Evolutionary conservation across 805 yeast genomes (phyloP), one percentile per base, ranked within the genome.

Genomic region (Yamadazyma philogaea): DNA sequence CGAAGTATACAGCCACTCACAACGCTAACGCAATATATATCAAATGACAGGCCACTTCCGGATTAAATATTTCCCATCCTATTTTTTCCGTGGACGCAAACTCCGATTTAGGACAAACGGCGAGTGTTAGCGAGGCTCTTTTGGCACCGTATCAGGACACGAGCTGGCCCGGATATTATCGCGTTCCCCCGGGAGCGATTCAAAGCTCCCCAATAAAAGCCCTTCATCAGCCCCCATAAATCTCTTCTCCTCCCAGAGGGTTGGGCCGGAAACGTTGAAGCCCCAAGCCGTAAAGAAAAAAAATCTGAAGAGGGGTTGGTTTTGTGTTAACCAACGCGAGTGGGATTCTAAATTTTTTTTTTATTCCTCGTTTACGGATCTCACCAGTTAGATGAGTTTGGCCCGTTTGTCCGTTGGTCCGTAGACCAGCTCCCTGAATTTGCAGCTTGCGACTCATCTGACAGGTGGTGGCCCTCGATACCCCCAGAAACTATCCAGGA

Each of bases 391-490:
- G 12, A 7, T 24, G 10, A 4, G 10, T 24, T 24, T 24, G 33
- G 33, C 33, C 33, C 33, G 33, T n/a, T 30, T 14, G 33, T 30
- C 33, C 33, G 33, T 30, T 16, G n/a, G n/a, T 15, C 8, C 16
- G n/a, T n/a, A n/a, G n/a, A n/a, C n/a, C n/a, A n/a, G n/a, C n/a
- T n/a, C n/a, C n/a, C n/a, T n/a, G n/a, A n/a, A n/a, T n/a, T n/a
- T n/a, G n/a, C n/a, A n/a, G n/a, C n/a, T n/a, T n/a, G n/a, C 15
- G 33, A 30, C 33, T 30, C 33, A n/a, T 30, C 3, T 10, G 3
- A 16, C 18, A 30, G 4, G 18, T 30, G 33, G n/a, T 7, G 33
- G 28, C 12, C 28, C 12, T 24, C 12, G 10, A n/a, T n/a, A n/a
- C n/a, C n/a, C n/a, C n/a, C n/a, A n/a, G n/a, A n/a, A n/a, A n/a